Conservation (phyloP, 768 basidiomycete species). For the Punctularia strigosozonata region DNA sequence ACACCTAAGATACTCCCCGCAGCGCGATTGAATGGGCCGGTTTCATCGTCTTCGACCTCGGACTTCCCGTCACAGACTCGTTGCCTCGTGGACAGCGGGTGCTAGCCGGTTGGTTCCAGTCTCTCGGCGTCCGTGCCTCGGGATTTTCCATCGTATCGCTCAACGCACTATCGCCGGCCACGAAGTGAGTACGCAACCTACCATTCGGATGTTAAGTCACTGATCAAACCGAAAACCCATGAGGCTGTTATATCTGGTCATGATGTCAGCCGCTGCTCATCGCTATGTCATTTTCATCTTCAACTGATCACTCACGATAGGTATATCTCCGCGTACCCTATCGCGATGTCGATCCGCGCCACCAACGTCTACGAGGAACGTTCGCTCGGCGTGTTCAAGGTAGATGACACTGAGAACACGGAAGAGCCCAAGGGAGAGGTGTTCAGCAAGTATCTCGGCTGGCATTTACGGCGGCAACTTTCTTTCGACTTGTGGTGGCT, state of each 20-base stretch:
- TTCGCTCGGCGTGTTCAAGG: slow-evolving; percentile 57
- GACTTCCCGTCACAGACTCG: slow-evolving; percentile 9
- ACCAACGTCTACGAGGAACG: slow-evolving; percentile 65
- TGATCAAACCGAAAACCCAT: not conserved
- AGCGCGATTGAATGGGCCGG: slow-evolving; percentile 56
- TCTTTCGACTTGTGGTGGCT: slow-evolving; percentile 76
- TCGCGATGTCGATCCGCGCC: slow-evolving; percentile 53
- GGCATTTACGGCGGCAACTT: slow-evolving; percentile 59
- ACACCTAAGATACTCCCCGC: not conserved
- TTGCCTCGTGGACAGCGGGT: slow-evolving; percentile 24
- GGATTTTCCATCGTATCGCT: slow-evolving; percentile 38
- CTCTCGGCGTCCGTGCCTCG: slow-evolving; percentile 39
- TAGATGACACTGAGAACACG: slow-evolving; percentile 34
- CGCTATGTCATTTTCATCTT: slow-evolving; percentile 8
- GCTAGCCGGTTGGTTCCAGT: slow-evolving; percentile 40
- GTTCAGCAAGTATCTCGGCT: slow-evolving; percentile 30
- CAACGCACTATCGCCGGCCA: slow-evolving; percentile 47
- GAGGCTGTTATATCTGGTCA: slow-evolving; percentile 60
- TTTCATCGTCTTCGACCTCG: slow-evolving; percentile 47
- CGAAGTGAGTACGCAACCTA: slow-evolving; percentile 36
- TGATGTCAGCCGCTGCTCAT: slow-evolving; percentile 63
- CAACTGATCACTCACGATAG: not conserved
- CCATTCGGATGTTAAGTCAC: not conserved
- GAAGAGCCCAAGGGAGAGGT: slow-evolving; percentile 36
- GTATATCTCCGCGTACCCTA: slow-evolving; percentile 14